Evolutionary conservation across 192 early-diverging fungal genomes (phyloP), one percentile per base, ranked within the genome.

Genomic region (Entomortierella beljakovae): DNA sequence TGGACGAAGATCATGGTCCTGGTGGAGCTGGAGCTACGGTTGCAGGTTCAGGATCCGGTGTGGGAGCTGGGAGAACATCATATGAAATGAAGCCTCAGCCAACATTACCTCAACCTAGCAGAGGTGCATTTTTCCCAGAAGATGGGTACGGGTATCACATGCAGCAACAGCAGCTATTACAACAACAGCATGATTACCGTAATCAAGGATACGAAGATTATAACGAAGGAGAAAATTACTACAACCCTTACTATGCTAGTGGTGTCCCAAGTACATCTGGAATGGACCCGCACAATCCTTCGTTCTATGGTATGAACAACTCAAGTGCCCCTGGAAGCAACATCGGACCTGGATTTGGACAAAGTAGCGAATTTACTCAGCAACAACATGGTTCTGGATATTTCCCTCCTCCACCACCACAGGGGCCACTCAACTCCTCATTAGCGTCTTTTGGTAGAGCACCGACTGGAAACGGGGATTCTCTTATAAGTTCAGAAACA

Each of bases 171-270:
- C 71, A 74, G 46, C 57, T 54, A 37, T 51, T 54, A 18, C 70
- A 63, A 5, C 49, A 61, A 8, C 59, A 62, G 23, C 48, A 57
- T 9, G 71, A 38, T 8, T 73, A 64, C 62, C n/a, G 26, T 7
- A 43, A 50, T 8, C 64, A 62, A 52, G 64, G 60, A 22, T 68
- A 75, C 32, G 64, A 61, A 20, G 49, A 54, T 1, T 48, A 42
- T 33, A 52, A 42, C 28, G 60, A 50, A 6, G 66, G 34, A 10
- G 73, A 77, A 3, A 48, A 42, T 15, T 77, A 77, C 35, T 77
- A 77, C 23, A 77, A 77, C 29, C 73, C 73, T 16, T 77, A 77
- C 31, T 77, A 77, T 53, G 60, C 73, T 8, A 25, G 53, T 13
- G 60, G 59, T 29, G 66, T 28, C 16, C 4, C 38, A 11, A 25